Percentiles rank a stretch among this genome's conserved stretches.
Conservation (phyloP, 1,284 basidiomycete species). For the Ustilago hordei region DNA sequence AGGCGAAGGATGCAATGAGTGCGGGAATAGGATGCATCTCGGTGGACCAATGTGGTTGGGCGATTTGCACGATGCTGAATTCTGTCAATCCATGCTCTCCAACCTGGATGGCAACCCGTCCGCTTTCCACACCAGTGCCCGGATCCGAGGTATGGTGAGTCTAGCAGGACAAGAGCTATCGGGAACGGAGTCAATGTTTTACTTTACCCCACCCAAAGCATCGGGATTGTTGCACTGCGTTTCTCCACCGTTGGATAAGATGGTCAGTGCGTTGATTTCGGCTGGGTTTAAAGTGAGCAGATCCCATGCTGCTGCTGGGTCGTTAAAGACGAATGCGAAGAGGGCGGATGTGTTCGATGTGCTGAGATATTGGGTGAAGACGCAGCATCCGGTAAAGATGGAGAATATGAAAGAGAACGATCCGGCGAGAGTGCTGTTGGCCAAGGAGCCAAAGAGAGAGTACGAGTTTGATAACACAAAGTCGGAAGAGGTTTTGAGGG, state of each 20-base stretch:
- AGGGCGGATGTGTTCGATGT: constrained; percentile 82
- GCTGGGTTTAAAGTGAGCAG: constrained; percentile 86
- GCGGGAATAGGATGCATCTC: constrained; percentile 73
- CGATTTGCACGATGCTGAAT: constrained; percentile 82
- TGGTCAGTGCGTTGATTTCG: constrained; percentile 86
- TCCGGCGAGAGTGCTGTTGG: constrained; percentile 77
- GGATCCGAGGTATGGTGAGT: constrained; percentile 96
- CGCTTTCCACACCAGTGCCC: constrained; percentile 79
- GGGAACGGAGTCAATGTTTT: constrained; percentile 76
- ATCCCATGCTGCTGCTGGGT: constrained; percentile 88
- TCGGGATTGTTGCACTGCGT: constrained; percentile 83
- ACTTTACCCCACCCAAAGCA: constrained; percentile 87
- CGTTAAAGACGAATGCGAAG: constrained; percentile 88
- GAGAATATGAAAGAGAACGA: constrained; percentile 74
- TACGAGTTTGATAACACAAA: constrained; percentile 49
- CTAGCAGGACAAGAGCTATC: constrained; percentile 86
- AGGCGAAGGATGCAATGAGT: constrained; percentile 80
- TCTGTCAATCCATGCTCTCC: constrained; percentile 80
- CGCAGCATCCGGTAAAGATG: constrained; percentile 80
- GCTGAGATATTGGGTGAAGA: constrained; percentile 80
- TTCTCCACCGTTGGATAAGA: constrained; percentile 47
- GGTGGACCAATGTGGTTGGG: constrained; percentile 98
- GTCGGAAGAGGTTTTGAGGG: constrained; percentile 34
- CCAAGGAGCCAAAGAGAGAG: constrained; percentile 71
- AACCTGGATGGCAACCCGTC: constrained; percentile 75